Evolutionary conservation across 1,284 basidiomycete genomes (phyloP), one percentile per base, ranked within the genome.

Genomic region (Golubevia pallescens): DNA sequence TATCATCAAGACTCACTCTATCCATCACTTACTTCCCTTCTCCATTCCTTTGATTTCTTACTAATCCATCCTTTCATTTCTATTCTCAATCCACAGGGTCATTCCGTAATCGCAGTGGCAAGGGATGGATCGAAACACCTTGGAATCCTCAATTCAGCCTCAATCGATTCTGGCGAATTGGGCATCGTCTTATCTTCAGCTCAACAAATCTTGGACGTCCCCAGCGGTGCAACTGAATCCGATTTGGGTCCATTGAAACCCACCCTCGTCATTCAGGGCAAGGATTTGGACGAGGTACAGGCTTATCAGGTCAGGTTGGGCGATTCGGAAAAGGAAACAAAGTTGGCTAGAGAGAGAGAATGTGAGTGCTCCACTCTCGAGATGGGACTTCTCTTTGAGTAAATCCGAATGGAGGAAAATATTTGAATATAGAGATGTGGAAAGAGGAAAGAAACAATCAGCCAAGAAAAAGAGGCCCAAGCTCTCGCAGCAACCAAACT

Each of bases 91-190:
- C 42, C 21, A 5, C 38, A 58, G 42, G 77, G 78, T 60, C 74
- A 71, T 42, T 69, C 76, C 3, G 76, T 80, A 65, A 70, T 69
- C n/a, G 78, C 75, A 21, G 71, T 69, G 19, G 70, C 75, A 63
- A 74, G 68, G 24, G 66, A 63, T 56, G 78, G 81, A 19, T 24
- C 61, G 38, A 63, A 72, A 10, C 78, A 74, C 65, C 76, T 80
- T n/a, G 81, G 81, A 24, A 76, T 84, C 54, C 70, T 84, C 24
- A 77, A 75, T 1, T 63, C 71, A 10, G 77, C 77, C 34, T 66
- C 69, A 57, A 69, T 70, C 16, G 78, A 75, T 24, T 60, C 61
- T 6, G 72, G 68, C 53, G 77, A 77, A 53, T 63, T 77, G 8
- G 74, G 73, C 10, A 68, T 82, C 8, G 73, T 76, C 7, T 70